Base-by-base conservation (phyloP, 495 filamentous ascomycete species). In the Penicillium riverlandense region DNA sequence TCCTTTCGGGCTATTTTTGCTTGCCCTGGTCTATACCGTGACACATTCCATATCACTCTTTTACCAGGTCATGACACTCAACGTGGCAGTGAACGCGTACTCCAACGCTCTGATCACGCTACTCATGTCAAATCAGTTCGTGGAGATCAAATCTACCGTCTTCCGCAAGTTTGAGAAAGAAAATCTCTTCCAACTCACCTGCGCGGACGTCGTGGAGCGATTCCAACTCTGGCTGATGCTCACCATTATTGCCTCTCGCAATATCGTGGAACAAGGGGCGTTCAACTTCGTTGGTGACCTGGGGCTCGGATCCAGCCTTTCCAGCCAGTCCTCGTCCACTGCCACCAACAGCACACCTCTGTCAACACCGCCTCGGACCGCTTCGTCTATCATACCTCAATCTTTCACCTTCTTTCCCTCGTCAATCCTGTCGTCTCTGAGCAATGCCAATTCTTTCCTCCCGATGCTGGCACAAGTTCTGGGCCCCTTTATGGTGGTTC, bases 101-200 rank as follows among this genome's bases (percentile, higher is more conserved):
- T 96, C 90, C 8, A 99, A 99, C 52, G 90, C 92, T 0, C 71
- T 99, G 6, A 71, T 97, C 34, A 96, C 91, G 0, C 79, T 99
- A 0, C 70, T 98, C 1, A 72, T 98, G 53, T 94, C 87, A 0
- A 96, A 95, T 55, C 91, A 96, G 59, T 98, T 98, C 50, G 92
- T 96, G 22, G 92, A 98, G 70, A 96, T 98, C 72, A 98, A 97
- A 54, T 84, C 84, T 14, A 90, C 88, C 8, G 92, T 98, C 8
- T 98, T 98, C 75, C 95, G 96, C 69, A 90, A 89, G 40, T 91
- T 96, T 50, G 90, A 96, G 57, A 96, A 96, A 59, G 92, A 97
- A 53, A 97, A 96, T 53, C 71, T 95, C 0, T 99, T 99, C 60
- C 92, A 99, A 61, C 70, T 99, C 2, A 90, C 91, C 3, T 97